Percentiles rank a stretch among this genome's conserved stretches.
These are phyloP conservation scores for Carex sylvatica DNA, from an alignment of 202 grass and related monocot species.

Conservation along the genomic window DNA sequence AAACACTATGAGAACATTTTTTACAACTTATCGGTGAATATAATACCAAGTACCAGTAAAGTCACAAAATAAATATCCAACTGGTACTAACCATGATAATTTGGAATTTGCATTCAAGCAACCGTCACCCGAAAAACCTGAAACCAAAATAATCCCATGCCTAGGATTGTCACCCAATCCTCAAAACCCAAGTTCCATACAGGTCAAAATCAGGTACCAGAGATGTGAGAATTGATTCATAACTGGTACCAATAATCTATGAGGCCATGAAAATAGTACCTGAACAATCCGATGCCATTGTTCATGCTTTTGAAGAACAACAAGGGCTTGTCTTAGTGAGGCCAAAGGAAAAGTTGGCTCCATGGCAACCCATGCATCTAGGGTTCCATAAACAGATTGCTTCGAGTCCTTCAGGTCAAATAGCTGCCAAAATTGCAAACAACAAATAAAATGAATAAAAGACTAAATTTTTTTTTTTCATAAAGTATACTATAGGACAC, in stretches of 20 bases:
- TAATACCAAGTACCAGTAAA: not conserved
- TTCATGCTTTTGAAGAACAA: slow-evolving; percentile 78
- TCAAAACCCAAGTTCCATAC: not conserved
- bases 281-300: slow-evolving; percentile 95
- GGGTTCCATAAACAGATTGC: slow-evolving; percentile 73
- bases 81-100: slow-evolving; percentile 1
- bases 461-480: not conserved
- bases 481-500: slow-evolving; percentile 5
- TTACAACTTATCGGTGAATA: not conserved
- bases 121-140: not conserved
- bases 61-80: not conserved
- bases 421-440: slow-evolving; percentile 44
- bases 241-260: not conserved
- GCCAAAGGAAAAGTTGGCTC: slow-evolving; percentile 66
- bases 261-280: slow-evolving; percentile 26
- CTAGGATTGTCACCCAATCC: not conserved
- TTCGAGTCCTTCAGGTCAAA: slow-evolving; percentile 78
- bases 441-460: slow-evolving; percentile 6
- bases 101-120: not conserved
- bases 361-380: slow-evolving; percentile 89
- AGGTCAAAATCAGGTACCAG: not conserved
- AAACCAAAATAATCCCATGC: not conserved
- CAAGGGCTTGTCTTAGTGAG: slow-evolving; percentile 57
- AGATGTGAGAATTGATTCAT: not conserved
- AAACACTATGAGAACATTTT: not conserved